Evolutionary conservation across 257 asterid genomes (phyloP), one percentile per base, ranked within the genome.

Genomic region (Fraxinus anomala): DNA sequence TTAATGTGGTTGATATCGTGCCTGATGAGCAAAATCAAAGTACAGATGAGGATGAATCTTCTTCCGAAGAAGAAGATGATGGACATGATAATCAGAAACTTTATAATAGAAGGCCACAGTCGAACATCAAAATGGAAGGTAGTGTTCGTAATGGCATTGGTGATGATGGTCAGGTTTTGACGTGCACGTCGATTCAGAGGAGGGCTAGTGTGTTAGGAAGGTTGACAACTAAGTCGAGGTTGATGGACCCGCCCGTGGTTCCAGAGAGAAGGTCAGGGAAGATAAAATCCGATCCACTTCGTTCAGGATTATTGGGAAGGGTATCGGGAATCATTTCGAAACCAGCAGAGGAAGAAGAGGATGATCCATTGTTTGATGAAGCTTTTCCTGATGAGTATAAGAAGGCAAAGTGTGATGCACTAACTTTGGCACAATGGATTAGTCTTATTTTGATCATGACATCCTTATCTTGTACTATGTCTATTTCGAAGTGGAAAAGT

Each of bases 311-410:
- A 68, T 24, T 86, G 6, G 88, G 87, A 2, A 82, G 90, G 82
- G 82, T 79, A 71, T 87, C 92, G 0, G 97, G 93, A 49, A 70
- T 88, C 85, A 33, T 87, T 10, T 76, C 70, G 40, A 88, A 78
- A 66, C 80, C 80, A 3, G 44, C 54, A 2, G 94, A 89, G 2
- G 98, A 94, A 7, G 97, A 91, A 39, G 97, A 94, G 1, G 97
- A 94, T 0, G 95, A 91, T 47, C 95, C 96, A 0, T 76, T 89
- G 21, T 91, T 88, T 1, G 97, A 86, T 23, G 96, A 90, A 63
- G 98, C 92, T 76, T 56, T 90, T 5, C 98, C 98, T 0, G 94
- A 92, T 10, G 98, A 92, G 9, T 87, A 82, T 5, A 88, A 76
- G 73, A 86, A 82, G 30, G 49, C 72, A 3, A 86, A 86, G 28